Evolutionary conservation across 1,284 basidiomycete species (phyloP).

Genomic region (Ustilago nuda): DNA sequence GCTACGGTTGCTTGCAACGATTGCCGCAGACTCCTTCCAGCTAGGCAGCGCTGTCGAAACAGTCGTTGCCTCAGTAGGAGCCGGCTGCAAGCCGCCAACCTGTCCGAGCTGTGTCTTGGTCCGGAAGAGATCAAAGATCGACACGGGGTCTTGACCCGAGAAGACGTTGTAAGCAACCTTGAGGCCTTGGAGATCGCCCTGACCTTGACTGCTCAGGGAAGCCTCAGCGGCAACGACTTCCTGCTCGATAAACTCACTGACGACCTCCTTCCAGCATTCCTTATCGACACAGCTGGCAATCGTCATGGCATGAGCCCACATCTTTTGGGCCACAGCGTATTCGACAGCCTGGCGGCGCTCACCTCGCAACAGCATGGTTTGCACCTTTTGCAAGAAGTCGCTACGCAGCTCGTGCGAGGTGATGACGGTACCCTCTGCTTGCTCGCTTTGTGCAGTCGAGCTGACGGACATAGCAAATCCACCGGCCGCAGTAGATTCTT

Average conservation of each 20-base stretch:
- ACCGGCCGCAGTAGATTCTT: conserved; percentile 9
- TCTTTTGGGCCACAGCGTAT: conserved; percentile 84
- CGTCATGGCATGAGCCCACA: conserved; percentile 97
- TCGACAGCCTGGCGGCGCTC: conserved; percentile 87
- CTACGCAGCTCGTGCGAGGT: conserved; percentile 57
- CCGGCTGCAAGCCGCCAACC: conserved; percentile 33
- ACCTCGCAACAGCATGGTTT: conserved; percentile 73
- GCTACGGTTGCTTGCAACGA: conserved; percentile 82
- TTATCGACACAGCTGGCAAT: conserved; percentile 93
- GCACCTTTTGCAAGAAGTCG: conserved; percentile 60
- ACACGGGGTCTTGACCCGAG: conserved; percentile 59
- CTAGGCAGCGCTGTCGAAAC: conserved; percentile 76
- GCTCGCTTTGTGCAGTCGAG: conserved; percentile 8
- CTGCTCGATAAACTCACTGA: conserved; percentile 83
- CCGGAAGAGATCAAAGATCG: conserved; percentile 61
- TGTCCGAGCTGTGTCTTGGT: conserved; percentile 51
- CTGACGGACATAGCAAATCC: conserved; percentile 35
- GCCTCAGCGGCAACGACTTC: conserved; percentile 74
- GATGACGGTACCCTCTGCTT: conserved; percentile 34
- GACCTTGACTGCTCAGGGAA: conserved; percentile 18
- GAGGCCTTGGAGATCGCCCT: conserved; percentile 59
- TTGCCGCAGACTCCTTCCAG: conserved; percentile 88
- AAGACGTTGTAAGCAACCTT: conserved; percentile 66
- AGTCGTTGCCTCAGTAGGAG: conserved; percentile 69
- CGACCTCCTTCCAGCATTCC: conserved; percentile 90